Conservation (phyloP, 1,284 basidiomycete genomes). For the Wolfiporia cocos region DNA sequence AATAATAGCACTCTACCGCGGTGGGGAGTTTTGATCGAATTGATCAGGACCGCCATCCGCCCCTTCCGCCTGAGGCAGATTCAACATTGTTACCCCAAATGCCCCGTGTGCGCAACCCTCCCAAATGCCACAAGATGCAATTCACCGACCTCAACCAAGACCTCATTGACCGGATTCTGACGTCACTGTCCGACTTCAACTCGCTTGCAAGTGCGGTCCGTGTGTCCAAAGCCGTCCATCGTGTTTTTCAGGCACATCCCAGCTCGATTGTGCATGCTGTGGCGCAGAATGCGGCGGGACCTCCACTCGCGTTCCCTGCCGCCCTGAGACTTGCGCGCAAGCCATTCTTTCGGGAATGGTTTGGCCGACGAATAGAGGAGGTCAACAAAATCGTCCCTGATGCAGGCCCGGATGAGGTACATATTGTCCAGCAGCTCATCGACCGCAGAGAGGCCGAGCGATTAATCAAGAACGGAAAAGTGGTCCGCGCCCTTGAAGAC, state of each 20-base stretch:
- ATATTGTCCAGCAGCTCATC: neutral
- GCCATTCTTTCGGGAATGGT: constrained; percentile 1
- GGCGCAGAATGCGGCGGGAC: constrained; percentile 28
- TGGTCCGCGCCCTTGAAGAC: constrained; percentile 23
- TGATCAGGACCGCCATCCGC: too few relatives aligned
- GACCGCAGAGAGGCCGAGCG: constrained; percentile 2
- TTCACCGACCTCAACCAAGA: constrained; percentile 18
- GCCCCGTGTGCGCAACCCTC: too few relatives aligned
- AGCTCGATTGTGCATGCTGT: constrained; percentile 27
- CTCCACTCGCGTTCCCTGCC: constrained; percentile 19
- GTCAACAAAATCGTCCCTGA: neutral
- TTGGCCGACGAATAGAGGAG: constrained; percentile 4
- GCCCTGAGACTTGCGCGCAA: constrained; percentile 24
- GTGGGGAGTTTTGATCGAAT: too few relatives aligned
- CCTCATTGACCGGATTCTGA: constrained; percentile 27
- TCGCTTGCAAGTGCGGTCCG: constrained; percentile 24
- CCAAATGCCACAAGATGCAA: constrained; percentile 6
- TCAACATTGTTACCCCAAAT: too few relatives aligned
- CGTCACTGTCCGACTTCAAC: constrained; percentile 22
- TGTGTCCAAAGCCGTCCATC: constrained; percentile 26
- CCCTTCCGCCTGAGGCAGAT: too few relatives aligned
- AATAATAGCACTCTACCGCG: too few relatives aligned
- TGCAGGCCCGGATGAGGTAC: constrained; percentile 2
- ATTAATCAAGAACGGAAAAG: constrained; percentile 19
- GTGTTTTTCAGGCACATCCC: constrained; percentile 27